Evolutionary conservation across 371 early-diverging fungal genomes (phyloP), one percentile per base, ranked within the genome.

Genomic region (Mucor plumbeus): DNA sequence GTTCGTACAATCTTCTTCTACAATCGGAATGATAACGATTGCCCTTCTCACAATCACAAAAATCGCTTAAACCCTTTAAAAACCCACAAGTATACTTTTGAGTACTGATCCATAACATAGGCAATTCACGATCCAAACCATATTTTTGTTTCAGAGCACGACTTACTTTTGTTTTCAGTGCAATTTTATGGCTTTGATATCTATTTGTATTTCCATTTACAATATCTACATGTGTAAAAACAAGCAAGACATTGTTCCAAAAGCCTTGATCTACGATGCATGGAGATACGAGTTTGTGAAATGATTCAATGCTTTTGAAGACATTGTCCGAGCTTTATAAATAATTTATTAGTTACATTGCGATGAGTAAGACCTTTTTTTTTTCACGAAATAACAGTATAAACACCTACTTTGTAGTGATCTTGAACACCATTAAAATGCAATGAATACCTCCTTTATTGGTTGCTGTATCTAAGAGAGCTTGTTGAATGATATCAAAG

Each of bases 21-120:
- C 71, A 69, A 59, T 81, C 82, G 1, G 82, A 74, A 48, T 79
- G 73, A 59, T 77, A 77, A 10, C 72, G 65, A 57, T 68, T 70
- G 9, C 75, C 75, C 21, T 61, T 65, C 38, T 75, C 74, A 67
- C 82, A 81, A 61, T 81, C 82, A 47, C 82, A 81, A 19, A 48
- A 19, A 5, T 79, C 76, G 17, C 72, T 77, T 19, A 65, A 21
- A 3, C 82, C 79, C 56, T 76, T 78, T 36, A 75, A 39, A 64
- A 67, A 78, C 7, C 71, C 61, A 41, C 82, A 81, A 8, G 70
- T 67, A 50, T 77, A 71, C 34, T 72, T 70, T 43, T 75, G 74
- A 1, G 82, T 81, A 38, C 79, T 78, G 15, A 81, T 67, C 65
- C 77, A 81, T 4, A 77, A 64, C 82, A 78, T 81, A 10, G 82